These are phyloP conservation scores for Thalassiosira profunda DNA, from an alignment of 108 stramenopile species.

Conservation along the genomic window DNA sequence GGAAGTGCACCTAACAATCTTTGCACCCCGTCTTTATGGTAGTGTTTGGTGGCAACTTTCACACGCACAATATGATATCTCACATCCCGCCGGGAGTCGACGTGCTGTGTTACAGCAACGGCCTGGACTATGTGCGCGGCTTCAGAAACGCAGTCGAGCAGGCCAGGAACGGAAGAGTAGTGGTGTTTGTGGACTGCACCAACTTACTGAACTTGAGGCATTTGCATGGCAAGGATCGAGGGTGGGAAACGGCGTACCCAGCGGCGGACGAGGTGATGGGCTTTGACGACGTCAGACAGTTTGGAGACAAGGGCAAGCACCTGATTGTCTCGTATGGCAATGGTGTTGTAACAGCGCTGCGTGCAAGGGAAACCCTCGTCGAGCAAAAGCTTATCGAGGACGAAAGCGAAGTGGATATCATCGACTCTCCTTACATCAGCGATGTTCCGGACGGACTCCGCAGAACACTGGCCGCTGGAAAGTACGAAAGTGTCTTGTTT, in stretches of 20 bases:
- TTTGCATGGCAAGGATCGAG: conserved; percentile 67
- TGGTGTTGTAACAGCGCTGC: conserved; percentile 81
- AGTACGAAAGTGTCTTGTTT: conserved; percentile 72
- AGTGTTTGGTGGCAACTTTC: conserved; percentile 88
- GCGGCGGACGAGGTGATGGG: conserved; percentile 42
- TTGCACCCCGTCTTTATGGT: too few species aligned
- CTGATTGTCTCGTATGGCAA: conserved; percentile 88
- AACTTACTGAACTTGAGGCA: conserved; percentile 80
- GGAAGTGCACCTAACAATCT: conserved; percentile 3
- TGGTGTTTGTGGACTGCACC: conserved; percentile 83
- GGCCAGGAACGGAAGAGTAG: conserved; percentile 72
- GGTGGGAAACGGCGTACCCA: conserved; percentile 74
- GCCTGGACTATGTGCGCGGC: conserved; percentile 79
- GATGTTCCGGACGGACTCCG: conserved; percentile 62
- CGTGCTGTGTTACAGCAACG: conserved; percentile 87
- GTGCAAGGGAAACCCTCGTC: conserved; percentile 53
- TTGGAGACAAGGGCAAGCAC: conserved; percentile 46
- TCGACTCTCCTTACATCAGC: conserved; percentile 84
- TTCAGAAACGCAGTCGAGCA: conserved; percentile 82
- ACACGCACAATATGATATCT: conserved; percentile 83
- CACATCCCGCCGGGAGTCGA: conserved; percentile 91
- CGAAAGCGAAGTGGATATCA: conserved; percentile 66
- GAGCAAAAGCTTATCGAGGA: conserved; percentile 23
- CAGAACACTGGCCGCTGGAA: conserved; percentile 16
- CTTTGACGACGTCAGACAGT: conserved; percentile 66